Base-by-base conservation (phyloP, 768 basidiomycete genomes). In the Boletus rex-veris region DNA sequence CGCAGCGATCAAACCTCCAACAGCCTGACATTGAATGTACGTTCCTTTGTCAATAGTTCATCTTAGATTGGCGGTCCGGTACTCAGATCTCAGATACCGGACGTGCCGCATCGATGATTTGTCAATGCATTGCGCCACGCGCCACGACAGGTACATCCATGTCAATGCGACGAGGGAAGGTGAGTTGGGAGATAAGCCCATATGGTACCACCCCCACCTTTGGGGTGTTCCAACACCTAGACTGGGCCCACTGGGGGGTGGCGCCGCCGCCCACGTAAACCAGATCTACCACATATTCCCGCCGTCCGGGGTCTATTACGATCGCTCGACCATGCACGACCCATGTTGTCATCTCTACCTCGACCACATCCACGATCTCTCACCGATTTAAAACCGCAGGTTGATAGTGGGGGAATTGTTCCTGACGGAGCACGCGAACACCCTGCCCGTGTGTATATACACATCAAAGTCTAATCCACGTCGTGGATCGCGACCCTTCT, bases 321-420 rank as follows among this genome's bases (percentile, higher is more conserved):
- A 28, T 28, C 28, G 7, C 28, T 28, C 28, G 28, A 28, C 28
- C 28, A 28, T 28, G 28, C 28, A 28, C 7, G 28, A 9, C 28
- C 28, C 24, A 15, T n/a, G 19, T 33, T 45, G 15, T 31, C 44
- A 21, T 45, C 46, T 26, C 26, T 33, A 39, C n/a, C 41, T 38
- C 45, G 18, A 47, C 26, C 16, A 26, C 31, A 44, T n/a, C 52
- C 48, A 41, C 18, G 37, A 38, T 33, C 39, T 38, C 30, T 24
- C 15, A 41, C 39, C 35, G 31, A 52, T 38, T 36, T 48, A 43
- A 35, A 56, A 39, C 50, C 48, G 56, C 55, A 42, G 53, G 35
- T 44, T 24, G 36, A 50, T 40, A 36, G 15, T 18, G 19, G 7
- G 31, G 40, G 28, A 35, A 19, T 19, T 14, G 26, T 54, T 28